Conservation (phyloP, 805 yeast species). For the Wickerhamiella azymoides region DNA sequence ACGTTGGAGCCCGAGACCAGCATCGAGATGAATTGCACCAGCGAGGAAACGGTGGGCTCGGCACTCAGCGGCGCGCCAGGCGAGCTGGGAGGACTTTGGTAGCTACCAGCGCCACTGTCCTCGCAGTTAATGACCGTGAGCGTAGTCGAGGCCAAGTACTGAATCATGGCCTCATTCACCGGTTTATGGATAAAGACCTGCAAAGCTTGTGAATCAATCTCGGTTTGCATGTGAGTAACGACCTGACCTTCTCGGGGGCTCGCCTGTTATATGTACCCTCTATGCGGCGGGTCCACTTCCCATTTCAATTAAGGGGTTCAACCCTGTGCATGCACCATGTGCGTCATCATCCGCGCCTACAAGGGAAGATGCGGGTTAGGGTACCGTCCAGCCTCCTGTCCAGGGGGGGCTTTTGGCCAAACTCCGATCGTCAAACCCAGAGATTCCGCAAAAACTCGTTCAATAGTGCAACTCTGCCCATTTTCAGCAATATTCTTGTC, state of each 20-base stretch:
- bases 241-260: not conserved
- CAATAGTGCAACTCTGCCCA: not conserved
- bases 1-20: slow-evolving; percentile 75
- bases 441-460: not conserved
- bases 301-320: slow-evolving; percentile 8
- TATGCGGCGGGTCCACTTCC: slow-evolving; percentile 9
- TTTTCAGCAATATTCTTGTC: not conserved
- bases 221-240: not conserved
- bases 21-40: slow-evolving; percentile 46
- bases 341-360: slow-evolving; percentile 4
- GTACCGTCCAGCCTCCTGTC: not conserved
- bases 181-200: slow-evolving; percentile 30
- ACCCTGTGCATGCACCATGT: slow-evolving; percentile 6
- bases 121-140: slow-evolving; percentile 28
- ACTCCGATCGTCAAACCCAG: not conserved
- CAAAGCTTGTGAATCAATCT: slow-evolving; percentile 22
- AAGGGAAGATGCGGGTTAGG: not conserved
- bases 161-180: slow-evolving; percentile 29
- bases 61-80: slow-evolving; percentile 13
- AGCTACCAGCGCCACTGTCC: slow-evolving; percentile 13
- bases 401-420: not conserved
- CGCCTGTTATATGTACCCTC: not conserved
- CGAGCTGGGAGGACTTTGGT: slow-evolving; percentile 19
- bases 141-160: slow-evolving; percentile 30
- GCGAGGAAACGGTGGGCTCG: slow-evolving; percentile 22